Base-by-base conservation (phyloP, 352 stramenopile species). In the Phytophthora sp. region DNA sequence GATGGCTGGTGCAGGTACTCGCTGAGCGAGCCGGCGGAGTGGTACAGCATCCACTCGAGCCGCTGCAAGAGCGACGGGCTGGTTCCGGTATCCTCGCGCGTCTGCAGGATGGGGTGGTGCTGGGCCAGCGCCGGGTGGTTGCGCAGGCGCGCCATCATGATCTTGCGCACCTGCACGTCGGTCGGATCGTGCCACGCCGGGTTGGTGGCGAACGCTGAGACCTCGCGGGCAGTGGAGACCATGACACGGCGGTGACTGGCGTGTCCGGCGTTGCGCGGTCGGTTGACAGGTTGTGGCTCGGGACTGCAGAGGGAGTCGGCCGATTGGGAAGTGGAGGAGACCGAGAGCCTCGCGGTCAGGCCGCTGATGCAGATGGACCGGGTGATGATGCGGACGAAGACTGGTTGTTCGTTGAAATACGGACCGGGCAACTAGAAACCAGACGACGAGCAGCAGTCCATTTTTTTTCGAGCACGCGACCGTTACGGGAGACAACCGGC, bases 41-140 rank as follows among this genome's bases (percentile, higher is more conserved):
- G 72, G 68, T 88, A 93, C 23, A 93, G 62, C 77, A 89, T 88
- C 71, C 84, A 86, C 60, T 93, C 84, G 52, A 93, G 79, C 0
- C 84, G 78, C 51, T 88, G 84, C 50, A 91, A 54, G 27, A 93
- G 73, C 17, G 81, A 83, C 34, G 76, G 77, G 58, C 77, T 63
- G 1, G 46, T 50, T 17, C 57, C 46, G 9, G 53, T 64, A 37
- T 68, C 46, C 45, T 71, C 49, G 28, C 46, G 28, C 6, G 42
- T 39, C 32, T 66, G 63, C 26, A 76, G 46, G 11, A 76, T 54
- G 6, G 68, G 57, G 32, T 76, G 62, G 43, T 75, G 73, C 13
- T 65, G 53, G 3, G 67, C 52, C 10, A 81, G 35, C 11, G 62
- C 58, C 10, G 72, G 61, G 26, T 81, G 72, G 23, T 54, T 71